phyloP scores from a whole-genome alignment of 2,329 filamentous ascomycete genomes.

The Proliferodiscus dingleyae region DNA sequence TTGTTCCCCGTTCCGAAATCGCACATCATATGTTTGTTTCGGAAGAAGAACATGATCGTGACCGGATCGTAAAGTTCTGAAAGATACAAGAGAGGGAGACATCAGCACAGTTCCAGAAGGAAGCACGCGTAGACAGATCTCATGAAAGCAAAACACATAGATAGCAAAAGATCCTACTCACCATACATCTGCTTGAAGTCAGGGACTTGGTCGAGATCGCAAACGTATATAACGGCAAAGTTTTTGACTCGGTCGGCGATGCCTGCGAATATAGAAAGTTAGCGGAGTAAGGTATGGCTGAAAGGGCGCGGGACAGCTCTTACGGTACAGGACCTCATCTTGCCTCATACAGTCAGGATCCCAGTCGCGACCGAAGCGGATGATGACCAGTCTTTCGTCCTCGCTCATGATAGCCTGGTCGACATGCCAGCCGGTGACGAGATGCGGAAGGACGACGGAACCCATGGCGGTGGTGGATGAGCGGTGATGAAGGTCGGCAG shows the following conservation, averaged over 20 bases:
- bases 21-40: constrained; percentile 98
- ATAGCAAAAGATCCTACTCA: constrained; percentile 31
- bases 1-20: constrained; percentile 98
- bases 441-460: constrained; percentile 87
- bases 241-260: constrained; percentile 93
- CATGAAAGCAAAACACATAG: constrained; percentile 1
- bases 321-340: constrained; percentile 88
- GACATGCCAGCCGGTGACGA: constrained; percentile 93
- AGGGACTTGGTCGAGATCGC: constrained; percentile 84
- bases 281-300: too few species aligned
- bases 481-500: too few species aligned
- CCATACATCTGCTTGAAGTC: constrained; percentile 97
- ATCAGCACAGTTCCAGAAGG: too few species aligned
- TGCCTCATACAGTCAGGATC: constrained; percentile 77
- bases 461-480: too few species aligned
- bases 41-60: constrained; percentile 96
- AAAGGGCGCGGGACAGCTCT: too few species aligned
- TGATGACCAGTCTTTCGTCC: constrained; percentile 88
- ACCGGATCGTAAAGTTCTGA: constrained; percentile 76
- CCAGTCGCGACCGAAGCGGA: constrained; percentile 85
- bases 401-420: constrained; percentile 89
- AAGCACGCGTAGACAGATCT: too few species aligned
- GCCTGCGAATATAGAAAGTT: constrained; percentile 28
- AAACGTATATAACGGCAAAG: constrained; percentile 88
- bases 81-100: too few species aligned